Percentiles rank a stretch among this genome's conserved stretches.
Evolutionary conservation across 768 basidiomycete genomes (phyloP).

Genomic region (Tulasnella sp.): DNA sequence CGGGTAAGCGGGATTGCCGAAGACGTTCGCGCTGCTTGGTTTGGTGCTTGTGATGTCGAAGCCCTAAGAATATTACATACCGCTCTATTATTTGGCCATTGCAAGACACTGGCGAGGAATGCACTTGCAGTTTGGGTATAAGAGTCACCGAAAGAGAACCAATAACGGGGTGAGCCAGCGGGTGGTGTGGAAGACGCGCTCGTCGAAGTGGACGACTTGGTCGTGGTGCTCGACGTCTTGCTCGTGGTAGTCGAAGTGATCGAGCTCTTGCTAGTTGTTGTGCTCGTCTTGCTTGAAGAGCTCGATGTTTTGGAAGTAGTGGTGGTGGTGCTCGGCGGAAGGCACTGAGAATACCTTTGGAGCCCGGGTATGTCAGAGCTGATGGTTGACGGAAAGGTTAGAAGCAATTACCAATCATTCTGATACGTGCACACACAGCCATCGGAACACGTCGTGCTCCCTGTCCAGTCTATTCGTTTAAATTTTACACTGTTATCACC

Average conservation of each 20-base stretch:
- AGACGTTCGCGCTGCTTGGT: conserved; percentile 42
- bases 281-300: conserved; percentile 21
- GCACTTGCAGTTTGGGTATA: conserved; percentile 51
- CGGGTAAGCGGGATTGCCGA: neutral
- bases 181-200: conserved; percentile 31
- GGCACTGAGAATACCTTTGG: neutral
- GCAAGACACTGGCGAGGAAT: neutral
- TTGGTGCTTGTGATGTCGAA: conserved; percentile 39
- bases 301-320: conserved; percentile 29
- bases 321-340: neutral
- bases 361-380: too few relatives aligned
- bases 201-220: conserved; percentile 22
- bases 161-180: conserved; percentile 41
- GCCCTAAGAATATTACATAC: conserved; percentile 36
- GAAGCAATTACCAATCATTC: neutral
- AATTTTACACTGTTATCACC: neutral
- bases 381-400: neutral
- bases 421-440: conserved; percentile 35
- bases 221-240: conserved; percentile 19
- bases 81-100: neutral
- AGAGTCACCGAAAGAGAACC: conserved; percentile 50
- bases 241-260: conserved; percentile 28
- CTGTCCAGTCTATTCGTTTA: conserved; percentile 32
- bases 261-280: conserved; percentile 26
- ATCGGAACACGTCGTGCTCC: conserved; percentile 42